A percentile compares a stretch with the other conserved stretches of the same genome.
These are phyloP conservation scores for Nicotiana otophora DNA, from an alignment of 257 asterid genomes.

Conservation along the genomic window DNA sequence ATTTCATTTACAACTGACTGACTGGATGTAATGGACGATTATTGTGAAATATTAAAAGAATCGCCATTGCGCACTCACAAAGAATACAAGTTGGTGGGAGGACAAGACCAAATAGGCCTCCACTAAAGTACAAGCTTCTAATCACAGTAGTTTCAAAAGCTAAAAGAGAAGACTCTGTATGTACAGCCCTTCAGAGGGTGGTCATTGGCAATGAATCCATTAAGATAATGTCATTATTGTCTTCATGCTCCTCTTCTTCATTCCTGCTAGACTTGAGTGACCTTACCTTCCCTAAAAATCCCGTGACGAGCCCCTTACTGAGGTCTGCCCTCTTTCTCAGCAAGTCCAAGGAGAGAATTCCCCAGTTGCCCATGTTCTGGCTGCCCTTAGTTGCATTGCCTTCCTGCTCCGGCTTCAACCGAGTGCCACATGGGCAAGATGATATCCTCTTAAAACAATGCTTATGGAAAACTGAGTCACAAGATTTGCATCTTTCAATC, in stretches of 20 bases:
- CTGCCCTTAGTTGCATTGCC: slow-evolving; percentile 23
- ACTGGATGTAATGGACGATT: neutral
- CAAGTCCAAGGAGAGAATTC: slow-evolving; percentile 22
- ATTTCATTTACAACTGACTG: neutral
- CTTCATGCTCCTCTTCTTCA: slow-evolving; percentile 29
- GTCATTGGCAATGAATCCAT: slow-evolving; percentile 73
- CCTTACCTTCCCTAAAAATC: slow-evolving; percentile 57
- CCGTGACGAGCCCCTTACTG: slow-evolving; percentile 48
- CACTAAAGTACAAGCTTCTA: neutral
- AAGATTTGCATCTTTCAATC: slow-evolving; percentile 67
- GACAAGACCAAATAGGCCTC: neutral
- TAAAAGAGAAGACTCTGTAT: too few species aligned
- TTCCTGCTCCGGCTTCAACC: slow-evolving; percentile 28
- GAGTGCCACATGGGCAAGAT: slow-evolving; percentile 68
- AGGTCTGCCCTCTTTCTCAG: slow-evolving; percentile 27
- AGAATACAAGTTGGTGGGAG: neutral
- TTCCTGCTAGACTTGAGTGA: slow-evolving; percentile 31
- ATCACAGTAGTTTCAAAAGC: neutral
- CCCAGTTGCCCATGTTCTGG: slow-evolving; percentile 8
- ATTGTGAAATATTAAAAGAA: neutral
- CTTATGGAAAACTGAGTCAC: slow-evolving; percentile 70
- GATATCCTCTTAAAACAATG: slow-evolving; percentile 56
- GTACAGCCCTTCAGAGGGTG: slow-evolving; percentile 34
- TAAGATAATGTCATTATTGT: slow-evolving; percentile 37
- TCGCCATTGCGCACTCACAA: neutral